These are phyloP conservation scores for Saprolegnia parasitica DNA, from an alignment of 352 stramenopile species.

Conservation along the genomic window DNA sequence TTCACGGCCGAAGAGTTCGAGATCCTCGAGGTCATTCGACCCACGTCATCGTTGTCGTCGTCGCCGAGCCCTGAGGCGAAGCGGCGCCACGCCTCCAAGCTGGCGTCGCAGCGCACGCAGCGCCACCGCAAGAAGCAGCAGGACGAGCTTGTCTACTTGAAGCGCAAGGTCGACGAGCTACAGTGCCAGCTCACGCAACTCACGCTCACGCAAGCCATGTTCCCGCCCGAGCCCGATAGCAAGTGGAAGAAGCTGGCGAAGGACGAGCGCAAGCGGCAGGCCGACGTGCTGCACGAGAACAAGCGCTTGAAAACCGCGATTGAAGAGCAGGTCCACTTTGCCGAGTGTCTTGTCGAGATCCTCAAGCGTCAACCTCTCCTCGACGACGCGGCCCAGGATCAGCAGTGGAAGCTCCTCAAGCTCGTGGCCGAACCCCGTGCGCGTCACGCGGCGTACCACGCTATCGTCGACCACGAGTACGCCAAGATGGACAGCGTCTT, in stretches of 20 bases:
- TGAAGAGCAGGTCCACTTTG: constrained; percentile 8
- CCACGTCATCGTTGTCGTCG: no score
- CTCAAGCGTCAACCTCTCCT: not conserved
- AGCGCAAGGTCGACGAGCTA: constrained; percentile 5
- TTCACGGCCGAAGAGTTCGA: no score
- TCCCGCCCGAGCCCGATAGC: not conserved
- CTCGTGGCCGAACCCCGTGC: not conserved
- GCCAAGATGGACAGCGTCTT: constrained; percentile 9
- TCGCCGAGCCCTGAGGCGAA: not conserved
- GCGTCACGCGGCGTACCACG: not conserved
- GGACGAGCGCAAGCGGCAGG: constrained; percentile 8
- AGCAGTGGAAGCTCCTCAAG: constrained; percentile 4
- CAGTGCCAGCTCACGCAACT: no score
- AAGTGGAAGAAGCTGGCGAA: constrained; percentile 4
- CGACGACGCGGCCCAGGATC: not conserved
- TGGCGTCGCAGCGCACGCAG: not conserved
- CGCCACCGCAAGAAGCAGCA: constrained; percentile 8
- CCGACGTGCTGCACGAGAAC: constrained; percentile 3
- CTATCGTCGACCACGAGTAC: constrained; percentile 10
- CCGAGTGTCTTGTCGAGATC: constrained; percentile 13
- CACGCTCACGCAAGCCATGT: not conserved
- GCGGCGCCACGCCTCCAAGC: not conserved
- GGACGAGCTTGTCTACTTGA: not conserved
- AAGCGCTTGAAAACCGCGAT: not conserved
- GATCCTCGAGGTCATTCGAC: no score